Conservation (phyloP, 805 yeast species). For the Babjeviella inositovora region DNA sequence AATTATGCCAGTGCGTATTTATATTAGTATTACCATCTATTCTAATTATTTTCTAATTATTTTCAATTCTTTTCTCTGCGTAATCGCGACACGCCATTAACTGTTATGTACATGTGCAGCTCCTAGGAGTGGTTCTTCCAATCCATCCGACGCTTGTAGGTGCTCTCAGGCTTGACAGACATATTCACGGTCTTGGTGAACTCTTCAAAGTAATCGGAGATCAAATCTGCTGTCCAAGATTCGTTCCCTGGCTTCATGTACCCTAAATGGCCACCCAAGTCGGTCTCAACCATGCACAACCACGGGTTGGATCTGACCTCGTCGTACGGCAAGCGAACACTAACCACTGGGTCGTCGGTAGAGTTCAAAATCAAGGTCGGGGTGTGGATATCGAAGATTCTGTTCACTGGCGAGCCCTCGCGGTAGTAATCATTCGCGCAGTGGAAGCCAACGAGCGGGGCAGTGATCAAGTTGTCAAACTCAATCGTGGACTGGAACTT, state of each 20-base stretch:
- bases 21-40: too few species aligned
- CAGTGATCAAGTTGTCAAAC: constrained; percentile 49
- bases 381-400: constrained; percentile 36
- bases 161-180: too few species aligned
- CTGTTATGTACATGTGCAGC: too few species aligned
- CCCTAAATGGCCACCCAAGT: constrained; percentile 61
- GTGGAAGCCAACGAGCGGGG: constrained; percentile 45
- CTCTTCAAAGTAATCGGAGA: too few species aligned
- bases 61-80: too few species aligned
- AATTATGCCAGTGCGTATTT: too few species aligned
- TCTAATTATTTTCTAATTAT: too few species aligned
- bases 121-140: too few species aligned
- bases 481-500: constrained; percentile 24
- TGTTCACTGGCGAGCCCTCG: constrained; percentile 44
- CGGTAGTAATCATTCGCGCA: constrained; percentile 48
- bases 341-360: constrained; percentile 52
- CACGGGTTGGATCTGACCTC: constrained; percentile 43
- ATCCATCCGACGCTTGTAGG: too few species aligned
- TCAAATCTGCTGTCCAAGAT: too few species aligned
- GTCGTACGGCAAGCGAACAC: constrained; percentile 29
- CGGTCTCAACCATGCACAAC: constrained; percentile 36
- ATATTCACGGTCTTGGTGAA: too few species aligned
- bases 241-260: constrained; percentile 23
- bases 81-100: too few species aligned
- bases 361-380: constrained; percentile 50